Evolutionary conservation across 768 basidiomycete genomes (phyloP).

Genomic region (Phallus indusiatus): DNA sequence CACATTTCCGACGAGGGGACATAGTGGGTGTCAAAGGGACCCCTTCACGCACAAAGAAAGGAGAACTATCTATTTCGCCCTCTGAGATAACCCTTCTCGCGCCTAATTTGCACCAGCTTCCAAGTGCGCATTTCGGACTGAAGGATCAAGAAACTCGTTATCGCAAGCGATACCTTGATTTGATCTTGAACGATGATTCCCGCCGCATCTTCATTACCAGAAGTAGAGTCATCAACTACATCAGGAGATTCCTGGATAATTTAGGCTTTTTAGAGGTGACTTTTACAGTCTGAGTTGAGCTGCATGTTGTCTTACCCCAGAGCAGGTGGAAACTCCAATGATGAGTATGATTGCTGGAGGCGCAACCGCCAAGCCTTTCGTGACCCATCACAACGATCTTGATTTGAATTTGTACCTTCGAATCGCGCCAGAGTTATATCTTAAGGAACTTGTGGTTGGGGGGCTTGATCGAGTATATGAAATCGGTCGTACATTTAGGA

Average conservation of each 20-base stretch:
- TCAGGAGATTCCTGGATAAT: conserved; percentile 81
- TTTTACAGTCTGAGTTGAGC: background rate
- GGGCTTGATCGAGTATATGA: conserved; percentile 98
- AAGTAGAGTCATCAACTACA: conserved; percentile 83
- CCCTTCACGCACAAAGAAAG: conserved; percentile 90
- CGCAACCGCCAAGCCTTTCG: conserved; percentile 96
- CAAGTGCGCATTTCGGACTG: conserved; percentile 84
- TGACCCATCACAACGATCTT: conserved; percentile 99
- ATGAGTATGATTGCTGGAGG: conserved; percentile 95
- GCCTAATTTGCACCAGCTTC: conserved; percentile 93
- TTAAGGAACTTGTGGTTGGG: conserved; percentile 95
- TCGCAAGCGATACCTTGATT: conserved; percentile 97
- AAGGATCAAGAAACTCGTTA: conserved; percentile 98
- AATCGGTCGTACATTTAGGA: conserved; percentile 95
- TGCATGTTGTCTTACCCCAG: background rate
- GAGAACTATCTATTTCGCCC: conserved; percentile 87
- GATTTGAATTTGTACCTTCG: conserved; percentile 94
- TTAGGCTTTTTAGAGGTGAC: conserved; percentile 83
- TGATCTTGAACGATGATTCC: conserved; percentile 87
- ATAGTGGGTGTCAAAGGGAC: conserved; percentile 87
- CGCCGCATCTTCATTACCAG: conserved; percentile 88
- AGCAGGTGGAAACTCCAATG: conserved; percentile 89
- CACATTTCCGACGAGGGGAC: conserved; percentile 89
- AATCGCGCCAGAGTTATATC: conserved; percentile 94
- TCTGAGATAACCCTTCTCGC: conserved; percentile 78